Base-by-base conservation (phyloP, 208 protist genomes). In the Borovskyia barvae region DNA sequence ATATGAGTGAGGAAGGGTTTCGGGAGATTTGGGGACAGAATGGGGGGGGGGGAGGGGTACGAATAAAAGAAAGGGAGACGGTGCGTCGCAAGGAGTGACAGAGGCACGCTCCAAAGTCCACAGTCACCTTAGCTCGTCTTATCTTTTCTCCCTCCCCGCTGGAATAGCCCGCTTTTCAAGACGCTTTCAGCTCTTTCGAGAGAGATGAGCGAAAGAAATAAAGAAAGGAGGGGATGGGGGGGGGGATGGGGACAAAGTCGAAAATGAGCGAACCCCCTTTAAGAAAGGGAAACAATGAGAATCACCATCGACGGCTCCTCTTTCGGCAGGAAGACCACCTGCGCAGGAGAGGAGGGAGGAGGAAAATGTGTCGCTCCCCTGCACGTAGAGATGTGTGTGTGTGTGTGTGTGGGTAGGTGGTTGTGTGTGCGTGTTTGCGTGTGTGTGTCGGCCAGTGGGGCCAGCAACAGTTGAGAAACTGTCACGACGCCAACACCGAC, bases 11-110 rank as follows among this genome's bases (percentile, higher is more conserved):
- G n/a, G n/a, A n/a, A n/a, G n/a, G n/a, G n/a, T n/a, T n/a, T n/a
- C n/a, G n/a, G n/a, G n/a, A 53, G 35, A 47, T 20, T 58, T 33
- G 29, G 51, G 46, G 25, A 5, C 40, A 12, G 47, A 58, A 6
- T 52, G 19, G 3, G 39, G 49, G 14, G 50, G 47, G 17, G 49
- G 15, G 8, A 62, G 48, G 42, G 41, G 24, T 12, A 48, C 30
- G 24, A 42, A 35, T 53, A 40, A 51, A 41, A 55, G 24, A 52
- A 53, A 62, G 25, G 65, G 11, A 42, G 11, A 30, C 9, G 35
- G 42, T n/a, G n/a, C n/a, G n/a, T n/a, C n/a, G n/a, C n/a, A n/a
- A n/a, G n/a, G n/a, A n/a, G n/a, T n/a, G n/a, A n/a, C n/a, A n/a
- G n/a, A n/a, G n/a, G n/a, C n/a, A n/a, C n/a, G n/a, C n/a, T n/a